Evolutionary conservation across 345 rosid genomes (phyloP).

Genomic region (Carallia pectinifolia): DNA sequence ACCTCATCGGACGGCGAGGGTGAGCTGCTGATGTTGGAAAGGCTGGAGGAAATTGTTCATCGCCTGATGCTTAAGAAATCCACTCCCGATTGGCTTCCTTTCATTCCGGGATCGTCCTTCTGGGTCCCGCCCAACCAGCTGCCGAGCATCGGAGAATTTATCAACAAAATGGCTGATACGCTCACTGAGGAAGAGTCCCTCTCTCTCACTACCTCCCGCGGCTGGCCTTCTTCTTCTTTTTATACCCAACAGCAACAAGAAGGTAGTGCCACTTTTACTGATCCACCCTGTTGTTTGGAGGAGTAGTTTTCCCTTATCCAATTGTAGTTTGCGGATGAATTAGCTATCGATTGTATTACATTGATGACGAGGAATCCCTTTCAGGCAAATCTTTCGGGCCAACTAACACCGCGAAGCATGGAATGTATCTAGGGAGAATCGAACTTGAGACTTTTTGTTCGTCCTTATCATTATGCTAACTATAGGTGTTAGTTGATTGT

Average conservation of each 20-base stretch:
- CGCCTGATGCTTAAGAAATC: conserved; percentile 37
- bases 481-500: too few relatives aligned
- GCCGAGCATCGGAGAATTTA: conserved; percentile 22
- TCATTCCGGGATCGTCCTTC: conserved; percentile 47
- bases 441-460: too few relatives aligned
- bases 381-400: too few relatives aligned
- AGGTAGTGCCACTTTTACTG: neutral
- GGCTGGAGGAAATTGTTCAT: conserved; percentile 38
- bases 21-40: conserved; percentile 16
- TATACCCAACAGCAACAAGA: conserved; percentile 9
- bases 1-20: conserved; percentile 9
- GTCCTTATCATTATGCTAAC: too few relatives aligned
- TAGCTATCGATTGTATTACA: too few relatives aligned
- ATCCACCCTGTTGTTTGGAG: neutral
- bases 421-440: too few relatives aligned
- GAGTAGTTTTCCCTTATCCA: too few relatives aligned
- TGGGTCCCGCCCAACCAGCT: conserved; percentile 42
- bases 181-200: conserved; percentile 39
- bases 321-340: too few relatives aligned
- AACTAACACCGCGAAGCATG: too few relatives aligned
- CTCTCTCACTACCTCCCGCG: conserved; percentile 31
- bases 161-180: conserved; percentile 25
- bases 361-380: too few relatives aligned
- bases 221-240: conserved; percentile 45
- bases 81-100: conserved; percentile 51